Evolutionary conservation across 768 basidiomycete genomes (phyloP), one percentile per base, ranked within the genome.

Genomic region (Antrodiella citrinella): DNA sequence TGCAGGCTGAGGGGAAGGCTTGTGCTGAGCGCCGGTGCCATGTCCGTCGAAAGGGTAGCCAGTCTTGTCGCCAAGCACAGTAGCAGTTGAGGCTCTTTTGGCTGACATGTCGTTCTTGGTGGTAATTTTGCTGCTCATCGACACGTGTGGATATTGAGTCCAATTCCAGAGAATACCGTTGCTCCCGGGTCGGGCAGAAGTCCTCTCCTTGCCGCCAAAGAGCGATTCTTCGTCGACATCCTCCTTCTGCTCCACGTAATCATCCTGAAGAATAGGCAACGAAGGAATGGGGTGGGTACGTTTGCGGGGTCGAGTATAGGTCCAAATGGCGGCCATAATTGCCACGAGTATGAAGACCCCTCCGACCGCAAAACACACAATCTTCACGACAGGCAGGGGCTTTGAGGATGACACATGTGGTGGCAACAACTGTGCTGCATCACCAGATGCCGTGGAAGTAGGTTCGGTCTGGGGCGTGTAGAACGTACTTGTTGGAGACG

Each of bases 191-290:
- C 62, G 52, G 13, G 56, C 67, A 1, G 79, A 75, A 2, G 77
- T 75, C 26, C 76, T 65, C 40, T 88, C 85, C 57, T 81, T 80
- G 1, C 87, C 86, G n/a, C 86, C 86, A 57, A 90, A 89, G 26
- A 88, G 67, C 2, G 86, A 87, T 21, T 81, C 81, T 49, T 81
- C 77, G 5, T 69, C 60, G 26, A 69, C 65, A 50, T 67, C 71
- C 44, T 63, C 65, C 38, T 79, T 69, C 39, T 73, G 71, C 21
- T 77, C 74, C 11, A 72, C 62, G 52, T 71, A 75, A 11, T 66
- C 68, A 35, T 84, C 80, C 51, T 83, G 79, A 11, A 84, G 68
- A 44, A 86, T 82, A 0, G 86, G 86, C n/a, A 84, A 71, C 24
- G 86, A 89, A 2, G 84, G 86, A n/a, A 72, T 81, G 4, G 79